A percentile compares a stretch with the other conserved stretches of the same genome.
These are phyloP conservation scores for Solanum peruvianum DNA, from an alignment of 257 asterid genomes.

Conservation along the genomic window DNA sequence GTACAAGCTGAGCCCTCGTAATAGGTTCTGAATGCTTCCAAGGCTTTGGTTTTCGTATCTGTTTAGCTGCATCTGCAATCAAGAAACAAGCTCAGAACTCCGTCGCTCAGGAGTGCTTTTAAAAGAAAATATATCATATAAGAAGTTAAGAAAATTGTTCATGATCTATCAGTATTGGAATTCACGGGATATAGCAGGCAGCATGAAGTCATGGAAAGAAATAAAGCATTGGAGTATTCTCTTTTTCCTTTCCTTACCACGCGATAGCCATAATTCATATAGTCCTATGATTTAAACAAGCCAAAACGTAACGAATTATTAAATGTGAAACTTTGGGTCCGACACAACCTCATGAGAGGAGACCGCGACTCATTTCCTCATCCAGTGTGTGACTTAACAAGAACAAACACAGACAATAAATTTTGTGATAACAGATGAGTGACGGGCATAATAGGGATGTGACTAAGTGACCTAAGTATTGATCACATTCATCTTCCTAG, in stretches of 20 bases:
- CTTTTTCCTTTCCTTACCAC: background rate
- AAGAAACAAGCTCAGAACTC: background rate
- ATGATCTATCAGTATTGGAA: background rate
- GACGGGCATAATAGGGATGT: background rate
- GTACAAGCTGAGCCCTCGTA: conserved; percentile 40
- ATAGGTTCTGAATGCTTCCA: conserved; percentile 63
- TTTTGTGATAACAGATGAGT: background rate
- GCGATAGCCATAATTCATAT: background rate
- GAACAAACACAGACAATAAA: background rate
- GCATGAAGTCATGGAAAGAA: background rate
- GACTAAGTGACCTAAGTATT: background rate
- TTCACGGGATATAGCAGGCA: background rate
- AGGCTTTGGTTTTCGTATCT: conserved; percentile 60
- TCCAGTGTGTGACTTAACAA: background rate
- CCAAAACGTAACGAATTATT: background rate
- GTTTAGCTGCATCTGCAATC: conserved; percentile 39
- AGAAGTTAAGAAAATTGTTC: background rate
- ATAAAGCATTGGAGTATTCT: background rate
- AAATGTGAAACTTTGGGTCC: background rate
- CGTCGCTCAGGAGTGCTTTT: background rate
- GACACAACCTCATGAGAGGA: background rate
- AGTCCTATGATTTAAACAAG: background rate
- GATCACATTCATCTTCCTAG: background rate
- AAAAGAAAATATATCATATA: background rate
- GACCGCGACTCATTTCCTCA: background rate